These are phyloP conservation scores for Ceratocystis lukuohia DNA, from an alignment of 2,329 filamentous ascomycete species.

Conservation along the genomic window DNA sequence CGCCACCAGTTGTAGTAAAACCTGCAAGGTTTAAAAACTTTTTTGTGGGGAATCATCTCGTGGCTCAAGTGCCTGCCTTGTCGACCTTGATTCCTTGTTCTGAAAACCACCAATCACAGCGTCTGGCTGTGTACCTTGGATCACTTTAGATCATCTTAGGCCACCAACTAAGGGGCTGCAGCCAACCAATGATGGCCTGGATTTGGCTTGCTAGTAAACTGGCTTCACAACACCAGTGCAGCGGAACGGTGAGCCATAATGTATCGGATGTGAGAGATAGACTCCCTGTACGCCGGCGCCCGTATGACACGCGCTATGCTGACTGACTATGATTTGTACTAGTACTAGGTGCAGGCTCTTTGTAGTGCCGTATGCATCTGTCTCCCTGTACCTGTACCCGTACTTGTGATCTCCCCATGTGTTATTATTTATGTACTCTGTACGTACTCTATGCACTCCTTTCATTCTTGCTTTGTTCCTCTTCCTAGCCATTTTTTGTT, in stretches of 20 bases:
- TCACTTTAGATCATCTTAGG: background rate
- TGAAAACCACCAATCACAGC: background rate
- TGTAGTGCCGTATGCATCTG: too few relatives aligned
- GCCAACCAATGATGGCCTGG: background rate
- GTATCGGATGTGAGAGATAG: background rate
- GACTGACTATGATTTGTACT: background rate
- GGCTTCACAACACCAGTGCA: too few relatives aligned
- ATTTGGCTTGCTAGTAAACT: background rate
- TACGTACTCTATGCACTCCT: slow-evolving; percentile 1
- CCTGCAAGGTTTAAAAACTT: slow-evolving; percentile 6
- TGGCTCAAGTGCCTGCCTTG: slow-evolving; percentile 7
- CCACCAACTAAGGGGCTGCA: background rate
- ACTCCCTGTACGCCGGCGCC: background rate
- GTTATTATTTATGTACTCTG: background rate
- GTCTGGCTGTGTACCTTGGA: background rate
- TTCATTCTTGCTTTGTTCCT: background rate
- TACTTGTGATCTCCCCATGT: background rate
- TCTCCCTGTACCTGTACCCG: background rate
- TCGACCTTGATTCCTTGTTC: background rate
- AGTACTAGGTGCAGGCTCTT: background rate
- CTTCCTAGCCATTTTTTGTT: background rate
- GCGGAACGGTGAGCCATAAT: background rate
- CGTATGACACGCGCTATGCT: background rate
- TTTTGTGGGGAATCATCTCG: slow-evolving; percentile 13
- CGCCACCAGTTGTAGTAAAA: background rate